phyloP scores from a whole-genome alignment of 108 stramenopile species.

The Nannochloropsis oceanica region DNA sequence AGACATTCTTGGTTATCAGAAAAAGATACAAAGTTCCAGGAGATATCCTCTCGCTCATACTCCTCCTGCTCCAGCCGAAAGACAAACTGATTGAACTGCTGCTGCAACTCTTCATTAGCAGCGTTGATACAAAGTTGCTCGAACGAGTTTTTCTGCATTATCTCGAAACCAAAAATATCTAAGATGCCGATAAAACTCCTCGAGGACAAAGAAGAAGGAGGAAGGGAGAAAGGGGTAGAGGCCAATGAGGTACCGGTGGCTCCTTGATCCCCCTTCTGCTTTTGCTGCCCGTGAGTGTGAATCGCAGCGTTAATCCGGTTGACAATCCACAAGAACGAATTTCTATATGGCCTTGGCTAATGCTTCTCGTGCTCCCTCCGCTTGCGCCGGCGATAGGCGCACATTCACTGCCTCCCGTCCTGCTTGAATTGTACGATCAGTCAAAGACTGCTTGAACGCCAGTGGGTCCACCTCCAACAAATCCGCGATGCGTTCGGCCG shows the following conservation, averaged over 20 bases:
- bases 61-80: constrained; percentile 43
- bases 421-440: too few species aligned
- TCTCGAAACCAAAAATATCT: constrained; percentile 37
- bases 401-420: too few species aligned
- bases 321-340: constrained; percentile 44
- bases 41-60: constrained; percentile 26
- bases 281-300: not conserved
- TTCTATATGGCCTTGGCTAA: constrained; percentile 28
- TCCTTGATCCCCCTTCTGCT: too few species aligned
- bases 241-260: too few species aligned
- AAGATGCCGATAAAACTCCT: constrained; percentile 25
- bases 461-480: too few species aligned
- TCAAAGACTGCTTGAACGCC: too few species aligned
- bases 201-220: not conserved
- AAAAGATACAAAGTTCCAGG: constrained; percentile 22
- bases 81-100: constrained; percentile 38
- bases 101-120: constrained; percentile 37
- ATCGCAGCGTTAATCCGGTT: constrained; percentile 59
- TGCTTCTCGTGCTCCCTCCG: too few species aligned
- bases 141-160: constrained; percentile 54
- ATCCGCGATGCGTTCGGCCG: too few species aligned
- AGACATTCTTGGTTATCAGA: constrained; percentile 34
- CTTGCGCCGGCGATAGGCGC: too few species aligned
- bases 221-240: not conserved
- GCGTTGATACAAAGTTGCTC: constrained; percentile 61